Base-by-base conservation (phyloP, 345 rosid genomes). In the Syzygium aqueum region DNA sequence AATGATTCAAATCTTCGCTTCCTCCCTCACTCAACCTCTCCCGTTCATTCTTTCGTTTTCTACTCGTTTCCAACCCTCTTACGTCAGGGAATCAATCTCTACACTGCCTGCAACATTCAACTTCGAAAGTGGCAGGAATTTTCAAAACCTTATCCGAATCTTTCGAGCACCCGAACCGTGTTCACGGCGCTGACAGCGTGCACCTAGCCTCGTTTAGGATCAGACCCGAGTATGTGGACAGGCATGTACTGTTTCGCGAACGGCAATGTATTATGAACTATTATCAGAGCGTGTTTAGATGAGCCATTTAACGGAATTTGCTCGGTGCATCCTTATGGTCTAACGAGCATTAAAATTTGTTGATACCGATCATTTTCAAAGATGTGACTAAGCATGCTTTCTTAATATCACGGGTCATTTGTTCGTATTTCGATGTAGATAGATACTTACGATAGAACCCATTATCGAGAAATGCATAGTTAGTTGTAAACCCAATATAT, bases 171-270 rank as follows among this genome's bases (percentile, higher is more conserved):
- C 19, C 25, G 0, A 30, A 8, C 19, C 2, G 2, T 8, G 3
- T 33, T 8, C 78, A 65, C 0, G 1, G 0, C 1, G 0, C 23
- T 3, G 8, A 17, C 12, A 16, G 16, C 12, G 10, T 4, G 43
- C 25, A 2, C 25, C 8, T 3, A 2, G 3, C 14, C 43, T 73
- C 19, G 80, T 73, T 73, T 3, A 1, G 5, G 27, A 56, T 56
- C 27, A 11, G 10, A 28, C 2, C 8, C 1, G 2, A 63, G 25
- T 13, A 30, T 8, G 22, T 9, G 80, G 3, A 33, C 9, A 0
- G 2, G 19, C 10, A 73, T 19, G 7, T 73, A 10, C 11, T 19
- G 7, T 19, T 33, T 37, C 19, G 49, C 0, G 0, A 19, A 73
- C 5, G 27, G 8, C 73, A 2, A 61, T 13, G 4, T 12, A 61